A percentile compares a stretch with the other conserved stretches of the same genome.
Evolutionary conservation across 805 yeast genomes (phyloP).

Genomic region (Lipomyces kockii): DNA sequence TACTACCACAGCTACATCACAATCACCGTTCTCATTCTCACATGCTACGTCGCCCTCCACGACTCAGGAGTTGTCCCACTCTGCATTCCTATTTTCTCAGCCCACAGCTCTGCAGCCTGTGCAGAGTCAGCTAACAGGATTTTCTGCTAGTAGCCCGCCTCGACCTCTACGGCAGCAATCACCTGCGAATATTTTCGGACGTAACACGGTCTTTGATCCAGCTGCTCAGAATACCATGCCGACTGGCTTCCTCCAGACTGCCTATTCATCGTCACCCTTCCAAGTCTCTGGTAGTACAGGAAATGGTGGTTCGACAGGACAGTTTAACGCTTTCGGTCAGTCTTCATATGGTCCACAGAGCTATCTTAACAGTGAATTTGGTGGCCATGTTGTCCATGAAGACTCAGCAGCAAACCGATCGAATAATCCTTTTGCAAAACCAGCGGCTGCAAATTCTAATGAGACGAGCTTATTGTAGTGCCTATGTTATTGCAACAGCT

Average conservation of each 20-base stretch:
- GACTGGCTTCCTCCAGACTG: conserved; percentile 36
- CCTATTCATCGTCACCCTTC: conserved; percentile 14
- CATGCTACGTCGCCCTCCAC: background rate
- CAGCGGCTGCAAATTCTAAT: background rate
- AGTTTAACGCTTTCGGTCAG: background rate
- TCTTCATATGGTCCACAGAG: background rate
- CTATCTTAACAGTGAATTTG: background rate
- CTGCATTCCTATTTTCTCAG: background rate
- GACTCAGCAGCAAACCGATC: conserved; percentile 56
- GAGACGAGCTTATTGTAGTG: background rate
- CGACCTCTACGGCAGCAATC: background rate
- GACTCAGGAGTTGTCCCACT: background rate
- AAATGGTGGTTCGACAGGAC: background rate
- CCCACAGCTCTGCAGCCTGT: conserved; percentile 2
- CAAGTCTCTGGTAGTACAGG: background rate
- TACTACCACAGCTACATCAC: background rate
- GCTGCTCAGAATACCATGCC: conserved; percentile 22
- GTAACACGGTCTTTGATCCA: background rate
- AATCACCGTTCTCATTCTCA: conserved; percentile 4
- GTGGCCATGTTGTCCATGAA: conserved; percentile 36
- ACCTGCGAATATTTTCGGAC: conserved; percentile 17
- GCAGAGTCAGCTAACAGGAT: background rate
- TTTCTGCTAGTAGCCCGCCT: background rate
- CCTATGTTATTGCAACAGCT: background rate
- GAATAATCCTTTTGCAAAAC: conserved; percentile 74